Percentiles rank a stretch among this genome's conserved stretches.
These are phyloP conservation scores for Oryza meyeriana DNA, from an alignment of 176 grass and related monocot genomes.

Conservation along the genomic window DNA sequence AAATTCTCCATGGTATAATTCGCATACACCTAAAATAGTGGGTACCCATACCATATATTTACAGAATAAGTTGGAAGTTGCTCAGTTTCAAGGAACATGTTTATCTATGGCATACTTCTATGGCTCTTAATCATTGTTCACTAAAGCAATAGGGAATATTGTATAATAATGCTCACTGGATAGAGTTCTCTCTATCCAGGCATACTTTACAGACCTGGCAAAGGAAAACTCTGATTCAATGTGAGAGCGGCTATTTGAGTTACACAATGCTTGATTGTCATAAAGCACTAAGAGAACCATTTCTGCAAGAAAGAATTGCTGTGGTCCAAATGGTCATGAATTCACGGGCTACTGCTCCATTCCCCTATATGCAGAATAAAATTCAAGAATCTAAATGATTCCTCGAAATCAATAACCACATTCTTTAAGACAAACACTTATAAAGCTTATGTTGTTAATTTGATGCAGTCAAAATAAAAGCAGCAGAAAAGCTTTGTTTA, in stretches of 20 bases:
- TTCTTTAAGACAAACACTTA: neutral
- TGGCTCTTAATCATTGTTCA: neutral
- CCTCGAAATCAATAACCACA: conserved; percentile 7
- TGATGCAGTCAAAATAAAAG: neutral
- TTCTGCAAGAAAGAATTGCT: neutral
- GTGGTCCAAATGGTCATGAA: neutral
- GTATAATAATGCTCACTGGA: neutral
- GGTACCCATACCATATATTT: neutral
- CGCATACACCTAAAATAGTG: neutral
- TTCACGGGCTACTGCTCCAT: neutral
- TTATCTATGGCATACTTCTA: too few species aligned
- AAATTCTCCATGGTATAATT: neutral
- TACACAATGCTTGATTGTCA: neutral
- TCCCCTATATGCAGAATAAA: neutral
- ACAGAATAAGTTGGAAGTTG: neutral
- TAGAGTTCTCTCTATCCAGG: neutral
- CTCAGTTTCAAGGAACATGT: neutral
- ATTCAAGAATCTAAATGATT: conserved; percentile 3
- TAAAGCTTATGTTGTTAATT: neutral
- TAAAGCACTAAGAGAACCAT: neutral
- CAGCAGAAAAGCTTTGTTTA: neutral
- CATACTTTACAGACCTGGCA: neutral
- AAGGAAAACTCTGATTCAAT: neutral
- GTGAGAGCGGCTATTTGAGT: neutral
- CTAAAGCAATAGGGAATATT: neutral